Conservation (phyloP, 2,329 filamentous ascomycete species). For the Aureobasidium sp. region DNA sequence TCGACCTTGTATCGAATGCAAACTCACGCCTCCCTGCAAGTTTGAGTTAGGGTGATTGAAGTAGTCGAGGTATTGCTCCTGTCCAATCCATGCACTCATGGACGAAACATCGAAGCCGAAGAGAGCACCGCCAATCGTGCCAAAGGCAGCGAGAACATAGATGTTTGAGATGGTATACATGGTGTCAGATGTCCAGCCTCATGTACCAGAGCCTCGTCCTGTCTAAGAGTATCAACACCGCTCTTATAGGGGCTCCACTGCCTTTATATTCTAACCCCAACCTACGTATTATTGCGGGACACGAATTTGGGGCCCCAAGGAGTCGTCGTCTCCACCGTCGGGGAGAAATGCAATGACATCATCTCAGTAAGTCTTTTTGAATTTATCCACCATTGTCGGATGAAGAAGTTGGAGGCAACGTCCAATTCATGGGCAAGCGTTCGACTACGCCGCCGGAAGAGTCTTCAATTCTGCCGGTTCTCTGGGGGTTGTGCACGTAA, state of each 20-base stretch:
- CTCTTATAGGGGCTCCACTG: neutral
- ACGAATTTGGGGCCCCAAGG: slow-evolving; percentile 3
- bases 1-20: neutral
- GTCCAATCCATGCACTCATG: slow-evolving; percentile 47
- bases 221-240: neutral
- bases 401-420: slow-evolving; percentile 6
- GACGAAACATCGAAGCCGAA: slow-evolving; percentile 60
- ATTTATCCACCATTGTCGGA: slow-evolving; percentile 7
- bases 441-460: neutral
- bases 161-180: slow-evolving; percentile 16
- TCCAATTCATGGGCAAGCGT: neutral
- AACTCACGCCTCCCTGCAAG: slow-evolving; percentile 28
- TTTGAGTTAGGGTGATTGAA: slow-evolving; percentile 28
- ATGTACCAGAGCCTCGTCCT: neutral
- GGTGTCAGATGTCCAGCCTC: neutral
- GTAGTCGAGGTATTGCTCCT: slow-evolving; percentile 39
- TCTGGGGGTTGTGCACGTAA: neutral
- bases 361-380: neutral
- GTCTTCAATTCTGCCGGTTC: neutral
- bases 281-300: neutral
- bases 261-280: slow-evolving; percentile 12
- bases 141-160: slow-evolving; percentile 42
- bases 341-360: neutral
- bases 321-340: neutral
- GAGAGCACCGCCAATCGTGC: slow-evolving; percentile 57